Conservation (phyloP, 2,329 filamentous ascomycete species). For the Colletotrichum salicis region DNA sequence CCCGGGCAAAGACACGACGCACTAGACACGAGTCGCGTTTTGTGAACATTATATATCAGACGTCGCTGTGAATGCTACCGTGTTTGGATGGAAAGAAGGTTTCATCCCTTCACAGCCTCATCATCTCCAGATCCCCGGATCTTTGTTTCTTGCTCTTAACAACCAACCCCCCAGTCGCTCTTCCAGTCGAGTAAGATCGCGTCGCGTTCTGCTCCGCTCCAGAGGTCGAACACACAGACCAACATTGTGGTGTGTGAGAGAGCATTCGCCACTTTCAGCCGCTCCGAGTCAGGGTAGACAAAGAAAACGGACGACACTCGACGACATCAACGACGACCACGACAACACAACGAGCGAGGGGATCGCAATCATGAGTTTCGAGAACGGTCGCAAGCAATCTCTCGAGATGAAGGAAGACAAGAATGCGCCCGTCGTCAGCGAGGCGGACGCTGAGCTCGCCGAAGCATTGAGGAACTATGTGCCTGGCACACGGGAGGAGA, state of each 20-base stretch:
- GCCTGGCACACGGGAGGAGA: constrained; percentile 39
- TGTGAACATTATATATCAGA: neutral
- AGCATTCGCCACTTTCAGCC: neutral
- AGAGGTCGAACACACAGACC: neutral
- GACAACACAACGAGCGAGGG: neutral
- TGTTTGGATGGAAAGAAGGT: neutral
- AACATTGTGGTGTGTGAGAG: neutral
- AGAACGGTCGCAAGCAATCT: constrained; percentile 28
- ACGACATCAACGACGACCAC: no score
- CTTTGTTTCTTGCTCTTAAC: neutral
- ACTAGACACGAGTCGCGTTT: neutral
- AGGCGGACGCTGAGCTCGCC: constrained; percentile 39
- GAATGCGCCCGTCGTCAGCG: constrained; percentile 12
- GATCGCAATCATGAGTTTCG: constrained; percentile 4
- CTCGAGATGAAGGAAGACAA: constrained; percentile 37
- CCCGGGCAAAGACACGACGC: neutral
- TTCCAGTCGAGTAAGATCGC: neutral
- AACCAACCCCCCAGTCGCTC: neutral
- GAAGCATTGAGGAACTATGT: constrained; percentile 42
- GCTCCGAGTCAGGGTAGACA: neutral
- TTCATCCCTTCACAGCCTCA: neutral
- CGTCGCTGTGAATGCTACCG: neutral
- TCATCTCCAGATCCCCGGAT: neutral
- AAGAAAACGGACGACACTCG: neutral
- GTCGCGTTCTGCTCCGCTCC: neutral